Evolutionary conservation across 2,329 filamentous ascomycete species (phyloP), one percentile per base, ranked within the genome.

Genomic region (Fusarium brachygibbosum): DNA sequence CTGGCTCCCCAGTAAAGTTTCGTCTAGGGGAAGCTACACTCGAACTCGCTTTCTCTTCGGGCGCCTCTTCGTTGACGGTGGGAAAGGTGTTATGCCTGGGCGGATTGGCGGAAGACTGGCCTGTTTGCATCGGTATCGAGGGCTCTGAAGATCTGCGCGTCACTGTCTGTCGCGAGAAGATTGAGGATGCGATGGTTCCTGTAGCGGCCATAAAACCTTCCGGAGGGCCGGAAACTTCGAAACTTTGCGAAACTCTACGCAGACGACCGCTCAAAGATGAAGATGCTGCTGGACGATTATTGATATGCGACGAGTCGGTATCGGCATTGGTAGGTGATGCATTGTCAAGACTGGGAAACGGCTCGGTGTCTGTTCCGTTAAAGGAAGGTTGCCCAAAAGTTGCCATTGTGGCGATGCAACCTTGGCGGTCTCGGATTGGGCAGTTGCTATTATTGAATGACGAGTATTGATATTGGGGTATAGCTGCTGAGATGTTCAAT

Each of bases 171-270:
- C 71, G 69, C 8, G 76, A 71, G 23, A 78, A 57, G 10, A 82
- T 75, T 10, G 81, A 80, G 6, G 83, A 82, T 14, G 82, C 81
- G 54, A 85, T 79, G 34, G 80, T 78, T 38, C 83, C 80, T 0
- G 83, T 83, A 17, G 83, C 83, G 16, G 83, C 81, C 63, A 82
- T 80, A 71, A 86, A 84, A 13, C 84, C 83, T 48, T 78, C 78
- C 3, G 83, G 85, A 13, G 82, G 77, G 14, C 79, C 80, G 7
- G 84, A 86, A 46, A 83, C 79, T 56, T 80, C 79, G 62, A 87
- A 86, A 29, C 68, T 76, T 53, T 75, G 60, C 8, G 79, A 80
- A 29, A 75, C 75, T 35, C 75, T 74, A 29, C 79, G 76, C 16
- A 81, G 58, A 37, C 74, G 74, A 38, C 73, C 72, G 55, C 74